phyloP scores from a whole-genome alignment of 2,329 filamentous ascomycete species.

The Neofusicoccum sp. region DNA sequence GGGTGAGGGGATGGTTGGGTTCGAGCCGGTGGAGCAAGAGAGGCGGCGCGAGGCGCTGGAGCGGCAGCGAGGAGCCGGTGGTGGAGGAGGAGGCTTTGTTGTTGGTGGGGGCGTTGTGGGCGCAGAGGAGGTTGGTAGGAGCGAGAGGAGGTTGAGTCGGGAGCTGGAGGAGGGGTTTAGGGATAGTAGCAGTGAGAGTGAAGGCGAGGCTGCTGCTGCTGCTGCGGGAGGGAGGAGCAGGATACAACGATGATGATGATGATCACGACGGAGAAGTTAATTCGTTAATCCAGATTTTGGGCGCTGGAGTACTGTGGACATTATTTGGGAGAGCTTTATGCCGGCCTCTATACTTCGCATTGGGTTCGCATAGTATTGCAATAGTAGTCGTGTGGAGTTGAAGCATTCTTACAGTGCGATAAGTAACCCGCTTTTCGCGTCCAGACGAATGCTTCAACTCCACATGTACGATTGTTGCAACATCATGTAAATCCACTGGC shows the following conservation, averaged over 20 bases:
- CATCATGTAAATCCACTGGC: no score
- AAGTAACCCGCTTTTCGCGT: no score
- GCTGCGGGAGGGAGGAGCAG: background rate
- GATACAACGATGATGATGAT: conserved; percentile 3
- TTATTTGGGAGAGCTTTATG: no score
- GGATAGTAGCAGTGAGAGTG: conserved; percentile 65
- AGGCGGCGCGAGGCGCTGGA: conserved; percentile 39
- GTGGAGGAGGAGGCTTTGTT: conserved; percentile 20
- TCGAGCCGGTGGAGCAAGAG: conserved; percentile 36
- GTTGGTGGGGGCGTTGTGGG: background rate
- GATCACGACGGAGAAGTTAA: background rate
- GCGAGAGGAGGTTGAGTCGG: conserved; percentile 66
- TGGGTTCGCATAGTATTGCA: no score
- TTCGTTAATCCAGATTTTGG: background rate
- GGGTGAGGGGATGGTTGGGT: conserved; percentile 48
- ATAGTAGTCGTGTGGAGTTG: no score
- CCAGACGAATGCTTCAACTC: no score
- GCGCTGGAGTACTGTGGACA: no score
- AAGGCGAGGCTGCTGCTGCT: conserved; percentile 24
- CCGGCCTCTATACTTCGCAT: no score
- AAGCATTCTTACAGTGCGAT: no score
- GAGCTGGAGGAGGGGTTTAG: conserved; percentile 75
- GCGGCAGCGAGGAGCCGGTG: conserved; percentile 33
- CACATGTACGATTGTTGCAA: no score
- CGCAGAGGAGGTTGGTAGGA: conserved; percentile 40